These are phyloP conservation scores for Hortaea werneckii DNA, from an alignment of 2,329 filamentous ascomycete species.

Conservation along the genomic window DNA sequence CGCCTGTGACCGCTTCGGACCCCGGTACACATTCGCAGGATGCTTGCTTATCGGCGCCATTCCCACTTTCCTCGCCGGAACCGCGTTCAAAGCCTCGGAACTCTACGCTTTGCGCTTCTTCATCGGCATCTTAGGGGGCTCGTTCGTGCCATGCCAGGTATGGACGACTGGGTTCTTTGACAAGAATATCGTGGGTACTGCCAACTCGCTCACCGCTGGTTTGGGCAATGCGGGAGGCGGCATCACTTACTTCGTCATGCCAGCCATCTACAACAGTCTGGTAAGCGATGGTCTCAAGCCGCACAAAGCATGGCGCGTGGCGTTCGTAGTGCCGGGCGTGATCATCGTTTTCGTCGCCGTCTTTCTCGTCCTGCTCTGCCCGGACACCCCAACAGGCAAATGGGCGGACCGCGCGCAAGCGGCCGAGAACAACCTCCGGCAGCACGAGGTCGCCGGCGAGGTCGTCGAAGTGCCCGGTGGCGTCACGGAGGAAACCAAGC, in stretches of 20 bases:
- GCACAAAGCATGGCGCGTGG: conserved; percentile 70
- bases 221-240: conserved; percentile 83
- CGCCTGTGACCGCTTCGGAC: conserved; percentile 75
- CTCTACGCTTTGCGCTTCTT: conserved; percentile 71
- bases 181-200: conserved; percentile 81
- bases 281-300: conserved; percentile 49
- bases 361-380: conserved; percentile 61
- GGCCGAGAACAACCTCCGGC: conserved; percentile 43
- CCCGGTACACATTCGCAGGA: conserved; percentile 68
- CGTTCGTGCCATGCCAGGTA: conserved; percentile 79
- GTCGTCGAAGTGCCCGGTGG: conserved; percentile 43
- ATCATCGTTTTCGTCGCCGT: conserved; percentile 58
- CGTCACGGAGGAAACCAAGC: conserved; percentile 34
- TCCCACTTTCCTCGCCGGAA: conserved; percentile 71
- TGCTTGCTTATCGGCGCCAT: conserved; percentile 68
- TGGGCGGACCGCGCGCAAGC: conserved; percentile 64
- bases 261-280: conserved; percentile 73
- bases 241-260: conserved; percentile 90
- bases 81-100: conserved; percentile 56
- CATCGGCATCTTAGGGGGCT: conserved; percentile 66
- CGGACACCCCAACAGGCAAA: conserved; percentile 69
- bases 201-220: conserved; percentile 75
- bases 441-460: conserved; percentile 33
- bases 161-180: conserved; percentile 92
- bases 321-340: conserved; percentile 75